Evolutionary conservation across 2,329 filamentous ascomycete species (phyloP).

Genomic region (Fusarium xylarioides): DNA sequence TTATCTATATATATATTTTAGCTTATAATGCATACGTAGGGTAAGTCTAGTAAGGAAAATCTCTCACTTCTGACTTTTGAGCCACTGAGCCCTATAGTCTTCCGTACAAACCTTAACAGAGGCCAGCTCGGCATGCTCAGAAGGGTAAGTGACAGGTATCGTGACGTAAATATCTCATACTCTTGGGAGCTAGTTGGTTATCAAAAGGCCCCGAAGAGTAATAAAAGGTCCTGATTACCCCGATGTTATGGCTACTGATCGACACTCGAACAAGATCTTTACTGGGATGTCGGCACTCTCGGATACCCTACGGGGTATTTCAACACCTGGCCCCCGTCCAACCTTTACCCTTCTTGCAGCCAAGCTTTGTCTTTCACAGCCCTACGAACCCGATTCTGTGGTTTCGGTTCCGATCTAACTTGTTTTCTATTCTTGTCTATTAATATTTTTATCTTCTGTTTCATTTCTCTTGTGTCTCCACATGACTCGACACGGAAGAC

Average conservation of each 20-base stretch:
- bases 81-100: no score
- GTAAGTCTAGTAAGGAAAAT: no score
- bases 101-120: background rate
- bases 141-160: background rate
- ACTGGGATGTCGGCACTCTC: background rate
- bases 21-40: no score
- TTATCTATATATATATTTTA: no score
- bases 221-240: background rate
- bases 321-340: conserved; percentile 10
- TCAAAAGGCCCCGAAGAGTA: background rate
- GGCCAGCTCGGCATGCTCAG: background rate
- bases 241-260: background rate
- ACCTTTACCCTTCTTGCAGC: background rate
- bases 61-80: no score
- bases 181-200: background rate
- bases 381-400: background rate
- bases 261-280: background rate
- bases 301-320: conserved; percentile 23
- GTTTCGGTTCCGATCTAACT: background rate
- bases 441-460: background rate
- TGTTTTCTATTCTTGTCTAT: background rate
- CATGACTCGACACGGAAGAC: conserved; percentile 28
- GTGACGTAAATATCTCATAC: background rate
- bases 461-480: background rate
- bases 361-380: conserved; percentile 2